phyloP scores from a whole-genome alignment of 495 filamentous ascomycete genomes.

The Hypomontagnella monticulosa region DNA sequence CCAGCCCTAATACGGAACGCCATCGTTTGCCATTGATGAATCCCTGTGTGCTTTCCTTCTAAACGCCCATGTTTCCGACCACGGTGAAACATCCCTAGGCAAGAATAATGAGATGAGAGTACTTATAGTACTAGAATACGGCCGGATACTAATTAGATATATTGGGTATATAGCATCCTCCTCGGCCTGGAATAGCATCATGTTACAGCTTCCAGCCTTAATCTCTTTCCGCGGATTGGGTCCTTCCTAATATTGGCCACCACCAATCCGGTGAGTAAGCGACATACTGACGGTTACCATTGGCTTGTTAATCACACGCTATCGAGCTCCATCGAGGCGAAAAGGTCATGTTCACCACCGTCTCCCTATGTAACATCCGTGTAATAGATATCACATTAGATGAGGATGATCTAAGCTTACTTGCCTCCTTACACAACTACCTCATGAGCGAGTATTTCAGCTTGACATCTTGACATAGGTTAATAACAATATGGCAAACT shows the following conservation, averaged over 20 bases:
- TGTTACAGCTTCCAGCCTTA: constrained; percentile 10
- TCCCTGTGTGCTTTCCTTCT: constrained; percentile 6
- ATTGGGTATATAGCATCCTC: constrained; percentile 14
- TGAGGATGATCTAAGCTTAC: background rate
- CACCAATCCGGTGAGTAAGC: constrained; percentile 28
- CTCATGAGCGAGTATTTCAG: background rate
- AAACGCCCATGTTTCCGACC: constrained; percentile 19
- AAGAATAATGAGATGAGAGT: constrained; percentile 4
- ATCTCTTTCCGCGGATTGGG: constrained; percentile 25
- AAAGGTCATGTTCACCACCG: constrained; percentile 3
- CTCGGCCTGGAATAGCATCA: constrained; percentile 26
- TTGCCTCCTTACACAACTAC: constrained; percentile 1
- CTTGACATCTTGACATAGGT: constrained; percentile 10
- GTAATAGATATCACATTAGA: constrained; percentile 7
- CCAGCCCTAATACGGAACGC: constrained; percentile 34
- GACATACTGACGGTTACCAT: constrained; percentile 13
- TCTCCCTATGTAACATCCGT: background rate
- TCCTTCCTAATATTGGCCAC: constrained; percentile 23
- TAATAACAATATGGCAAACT: constrained; percentile 9
- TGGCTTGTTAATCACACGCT: constrained; percentile 17
- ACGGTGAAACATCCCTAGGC: constrained; percentile 11
- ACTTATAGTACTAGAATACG: background rate
- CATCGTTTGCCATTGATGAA: constrained; percentile 24
- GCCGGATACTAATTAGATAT: background rate
- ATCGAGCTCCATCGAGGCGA: constrained; percentile 19